phyloP scores from a whole-genome alignment of 257 asterid species.

The Capsicum pubescens region DNA sequence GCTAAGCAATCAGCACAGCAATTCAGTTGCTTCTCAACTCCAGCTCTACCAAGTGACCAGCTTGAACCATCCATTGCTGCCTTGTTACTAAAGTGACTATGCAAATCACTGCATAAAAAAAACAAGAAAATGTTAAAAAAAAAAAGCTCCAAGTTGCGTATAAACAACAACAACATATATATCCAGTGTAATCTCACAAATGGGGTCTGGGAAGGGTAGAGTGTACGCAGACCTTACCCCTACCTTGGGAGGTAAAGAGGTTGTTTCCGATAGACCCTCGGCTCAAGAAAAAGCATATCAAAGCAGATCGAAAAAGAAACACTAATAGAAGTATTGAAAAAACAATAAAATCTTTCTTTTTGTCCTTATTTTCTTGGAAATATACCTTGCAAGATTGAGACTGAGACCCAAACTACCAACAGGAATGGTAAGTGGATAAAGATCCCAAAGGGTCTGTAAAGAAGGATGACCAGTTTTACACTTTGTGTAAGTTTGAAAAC shows the following conservation, averaged over 20 bases:
- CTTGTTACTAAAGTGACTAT: slow-evolving; percentile 49
- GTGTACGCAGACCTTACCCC: not conserved
- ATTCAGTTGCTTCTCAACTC: slow-evolving; percentile 61
- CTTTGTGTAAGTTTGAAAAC: slow-evolving; percentile 62
- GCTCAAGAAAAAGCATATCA: not conserved
- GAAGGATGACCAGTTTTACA: slow-evolving; percentile 81
- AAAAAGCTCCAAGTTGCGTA: not conserved
- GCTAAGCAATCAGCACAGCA: slow-evolving; percentile 80
- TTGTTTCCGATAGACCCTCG: not conserved
- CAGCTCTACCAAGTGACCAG: slow-evolving; percentile 46
- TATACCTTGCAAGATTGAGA: slow-evolving; percentile 70
- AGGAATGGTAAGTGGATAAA: slow-evolving; percentile 70
- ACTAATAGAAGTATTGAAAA: not conserved
- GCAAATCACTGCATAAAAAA: slow-evolving; percentile 48
- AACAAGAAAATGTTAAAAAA: not conserved
- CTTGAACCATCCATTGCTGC: slow-evolving; percentile 50
- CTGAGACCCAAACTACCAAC: slow-evolving; percentile 61
- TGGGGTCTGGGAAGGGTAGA: not conserved
- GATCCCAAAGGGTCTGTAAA: slow-evolving; percentile 78
- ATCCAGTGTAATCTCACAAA: not conserved
- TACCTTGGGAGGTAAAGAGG: not conserved
- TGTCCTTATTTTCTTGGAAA: not conserved
- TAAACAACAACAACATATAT: not conserved
- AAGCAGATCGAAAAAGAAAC: not conserved
- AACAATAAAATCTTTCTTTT: not conserved